Evolutionary conservation across 1,139 yeast species (phyloP).

Genomic region (Yamadazyma triangularis): DNA sequence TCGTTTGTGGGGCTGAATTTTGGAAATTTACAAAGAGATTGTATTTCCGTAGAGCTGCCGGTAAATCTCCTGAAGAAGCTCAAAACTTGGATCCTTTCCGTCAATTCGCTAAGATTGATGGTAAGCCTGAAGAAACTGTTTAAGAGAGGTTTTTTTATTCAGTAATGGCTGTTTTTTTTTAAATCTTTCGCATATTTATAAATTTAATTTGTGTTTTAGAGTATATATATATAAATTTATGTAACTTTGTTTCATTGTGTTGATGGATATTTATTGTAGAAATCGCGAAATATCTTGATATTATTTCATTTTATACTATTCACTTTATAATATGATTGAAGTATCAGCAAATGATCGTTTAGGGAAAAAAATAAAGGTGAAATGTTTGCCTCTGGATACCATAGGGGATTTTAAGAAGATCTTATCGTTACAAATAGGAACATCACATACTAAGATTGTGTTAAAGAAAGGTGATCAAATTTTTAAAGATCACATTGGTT

Average conservation of each 20-base stretch:
- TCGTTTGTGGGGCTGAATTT: conserved; percentile 53
- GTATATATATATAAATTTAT: no score
- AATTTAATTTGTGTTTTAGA: no score
- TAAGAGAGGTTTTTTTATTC: conserved; percentile 1
- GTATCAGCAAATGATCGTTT: conserved; percentile 47
- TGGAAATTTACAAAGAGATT: conserved; percentile 64
- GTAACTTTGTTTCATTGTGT: no score
- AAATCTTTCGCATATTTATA: no score
- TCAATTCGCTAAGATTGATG: conserved; percentile 49
- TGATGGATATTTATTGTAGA: no score
- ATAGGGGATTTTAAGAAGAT: conserved; percentile 91
- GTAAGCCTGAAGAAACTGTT: conserved; percentile 3
- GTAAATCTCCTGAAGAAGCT: conserved; percentile 54
- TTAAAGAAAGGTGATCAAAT: conserved; percentile 76
- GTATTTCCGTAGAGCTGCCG: conserved; percentile 36
- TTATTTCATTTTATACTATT: no score
- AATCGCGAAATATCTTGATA: no score
- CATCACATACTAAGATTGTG: conserved; percentile 57
- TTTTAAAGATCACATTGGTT: conserved; percentile 81
- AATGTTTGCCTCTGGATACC: conserved; percentile 79
- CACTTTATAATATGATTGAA: conserved; percentile 30
- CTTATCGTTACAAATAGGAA: conserved; percentile 78
- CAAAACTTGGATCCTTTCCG: conserved; percentile 53
- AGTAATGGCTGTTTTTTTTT: background rate
- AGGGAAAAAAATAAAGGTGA: conserved; percentile 84